A percentile compares a stretch with the other conserved stretches of the same genome.
Conservation (phyloP, 1,284 basidiomycete species). For the Agroathelia rolfsii region DNA sequence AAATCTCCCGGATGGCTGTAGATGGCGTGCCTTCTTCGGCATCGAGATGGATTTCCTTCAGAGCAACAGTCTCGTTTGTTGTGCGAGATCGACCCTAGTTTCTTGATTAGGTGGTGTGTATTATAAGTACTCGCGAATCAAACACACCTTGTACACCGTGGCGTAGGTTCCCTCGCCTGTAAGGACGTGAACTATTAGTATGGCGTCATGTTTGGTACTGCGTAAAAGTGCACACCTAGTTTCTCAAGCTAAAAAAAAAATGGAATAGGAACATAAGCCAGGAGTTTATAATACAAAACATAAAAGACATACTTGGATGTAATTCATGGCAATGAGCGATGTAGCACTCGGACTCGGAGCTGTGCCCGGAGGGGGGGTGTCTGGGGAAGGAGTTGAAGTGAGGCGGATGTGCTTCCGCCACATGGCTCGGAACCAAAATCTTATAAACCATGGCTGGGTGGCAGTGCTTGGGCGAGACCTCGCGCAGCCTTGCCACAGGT, state of each 20-base stretch:
- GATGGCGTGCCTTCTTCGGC: slow-evolving; percentile 93
- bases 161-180: slow-evolving; percentile 81
- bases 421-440: too few species aligned
- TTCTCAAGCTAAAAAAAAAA: slow-evolving; percentile 68
- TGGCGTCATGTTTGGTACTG: too few species aligned
- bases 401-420: too few species aligned
- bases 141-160: slow-evolving; percentile 83
- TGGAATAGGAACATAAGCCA: slow-evolving; percentile 12
- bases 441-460: too few species aligned
- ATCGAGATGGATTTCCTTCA: slow-evolving; percentile 94
- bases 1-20: slow-evolving; percentile 92
- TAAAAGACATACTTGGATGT: slow-evolving; percentile 46
- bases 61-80: slow-evolving; percentile 82
- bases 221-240: slow-evolving; percentile 41
- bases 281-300: slow-evolving; percentile 5
- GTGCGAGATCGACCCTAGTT: slow-evolving; percentile 71
- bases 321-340: too few species aligned
- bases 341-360: too few species aligned
- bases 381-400: too few species aligned
- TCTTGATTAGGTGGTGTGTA: slow-evolving; percentile 7
- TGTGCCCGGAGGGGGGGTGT: too few species aligned
- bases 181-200: slow-evolving; percentile 8
- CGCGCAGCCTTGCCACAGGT: too few species aligned
- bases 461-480: too few species aligned
- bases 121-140: too few species aligned